Evolutionary conservation across 345 rosid genomes (phyloP).

Genomic region (Euphorbia tirucalli): DNA sequence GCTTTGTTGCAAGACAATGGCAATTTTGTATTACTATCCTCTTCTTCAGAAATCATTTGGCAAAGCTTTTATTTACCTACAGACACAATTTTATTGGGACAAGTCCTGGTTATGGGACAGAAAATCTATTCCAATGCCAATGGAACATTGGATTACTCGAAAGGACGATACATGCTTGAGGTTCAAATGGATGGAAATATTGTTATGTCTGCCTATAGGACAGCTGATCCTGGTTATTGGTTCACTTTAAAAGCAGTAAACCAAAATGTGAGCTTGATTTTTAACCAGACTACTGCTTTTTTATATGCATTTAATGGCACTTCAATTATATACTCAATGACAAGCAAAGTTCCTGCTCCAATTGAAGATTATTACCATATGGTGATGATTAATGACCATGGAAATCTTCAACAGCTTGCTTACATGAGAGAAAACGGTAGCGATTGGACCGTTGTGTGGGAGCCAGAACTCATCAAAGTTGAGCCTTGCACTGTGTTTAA

Average conservation of each 20-base stretch:
- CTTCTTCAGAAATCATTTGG: constrained; percentile 25
- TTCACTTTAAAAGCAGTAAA: constrained; percentile 8
- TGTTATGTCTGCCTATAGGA: constrained; percentile 28
- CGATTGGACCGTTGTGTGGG: constrained; percentile 28
- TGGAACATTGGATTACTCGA: constrained; percentile 29
- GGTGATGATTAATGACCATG: constrained; percentile 23
- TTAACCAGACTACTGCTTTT: constrained; percentile 27
- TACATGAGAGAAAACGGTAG: constrained; percentile 20
- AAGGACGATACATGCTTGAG: constrained; percentile 31
- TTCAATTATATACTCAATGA: background rate
- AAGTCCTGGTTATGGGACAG: constrained; percentile 24
- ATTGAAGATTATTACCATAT: constrained; percentile 32
- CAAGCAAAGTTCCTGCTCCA: constrained; percentile 18
- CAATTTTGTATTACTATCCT: constrained; percentile 21
- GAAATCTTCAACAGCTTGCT: constrained; percentile 30
- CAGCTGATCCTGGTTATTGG: constrained; percentile 37
- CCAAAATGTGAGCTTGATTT: constrained; percentile 18
- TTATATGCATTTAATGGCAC: constrained; percentile 14
- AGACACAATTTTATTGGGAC: constrained; percentile 30
- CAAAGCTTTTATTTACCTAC: constrained; percentile 32
- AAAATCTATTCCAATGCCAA: constrained; percentile 27
- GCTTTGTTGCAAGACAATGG: constrained; percentile 29
- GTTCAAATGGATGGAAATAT: constrained; percentile 34
- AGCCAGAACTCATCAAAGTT: constrained; percentile 10
- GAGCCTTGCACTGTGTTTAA: constrained; percentile 26